Percentiles rank a stretch among this genome's conserved stretches.
These are phyloP conservation scores for Pseudonectria foliicola DNA, from an alignment of 2,329 filamentous ascomycete genomes.

Conservation along the genomic window DNA sequence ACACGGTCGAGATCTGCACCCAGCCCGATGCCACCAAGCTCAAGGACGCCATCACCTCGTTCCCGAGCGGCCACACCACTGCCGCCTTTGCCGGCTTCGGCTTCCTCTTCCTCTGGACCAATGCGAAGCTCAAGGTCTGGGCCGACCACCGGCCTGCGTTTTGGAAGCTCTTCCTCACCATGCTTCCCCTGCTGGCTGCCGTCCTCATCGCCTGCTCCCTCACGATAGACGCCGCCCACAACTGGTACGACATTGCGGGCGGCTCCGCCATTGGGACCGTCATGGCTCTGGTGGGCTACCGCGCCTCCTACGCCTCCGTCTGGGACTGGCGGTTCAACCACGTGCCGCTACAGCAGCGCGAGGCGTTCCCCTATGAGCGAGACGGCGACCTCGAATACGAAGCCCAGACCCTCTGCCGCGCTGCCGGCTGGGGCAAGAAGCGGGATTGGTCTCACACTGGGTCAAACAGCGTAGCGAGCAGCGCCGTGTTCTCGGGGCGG, in stretches of 20 bases:
- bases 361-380: conserved; percentile 24
- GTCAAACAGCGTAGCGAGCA: conserved; percentile 5
- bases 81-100: conserved; percentile 57
- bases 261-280: conserved; percentile 57
- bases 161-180: conserved; percentile 57
- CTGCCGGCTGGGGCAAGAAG: conserved; percentile 21
- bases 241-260: conserved; percentile 62
- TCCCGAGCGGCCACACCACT: conserved; percentile 62
- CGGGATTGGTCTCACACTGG: conserved; percentile 10
- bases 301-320: conserved; percentile 59
- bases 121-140: conserved; percentile 66
- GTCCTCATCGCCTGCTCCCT: conserved; percentile 53
- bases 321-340: conserved; percentile 66
- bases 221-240: conserved; percentile 59
- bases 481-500: conserved; percentile 6
- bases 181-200: conserved; percentile 54
- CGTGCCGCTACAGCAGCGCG: conserved; percentile 47
- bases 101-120: conserved; percentile 61
- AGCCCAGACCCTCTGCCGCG: conserved; percentile 16
- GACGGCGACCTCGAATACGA: conserved; percentile 12
- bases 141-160: conserved; percentile 58
- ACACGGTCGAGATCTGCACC: conserved; percentile 55
- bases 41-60: conserved; percentile 55
- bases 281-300: conserved; percentile 56
- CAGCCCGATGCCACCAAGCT: conserved; percentile 44